A percentile compares a stretch with the other conserved stretches of the same genome.
Evolutionary conservation across 2,329 filamentous ascomycete species (phyloP).

Genomic region (Aphanocladium album): DNA sequence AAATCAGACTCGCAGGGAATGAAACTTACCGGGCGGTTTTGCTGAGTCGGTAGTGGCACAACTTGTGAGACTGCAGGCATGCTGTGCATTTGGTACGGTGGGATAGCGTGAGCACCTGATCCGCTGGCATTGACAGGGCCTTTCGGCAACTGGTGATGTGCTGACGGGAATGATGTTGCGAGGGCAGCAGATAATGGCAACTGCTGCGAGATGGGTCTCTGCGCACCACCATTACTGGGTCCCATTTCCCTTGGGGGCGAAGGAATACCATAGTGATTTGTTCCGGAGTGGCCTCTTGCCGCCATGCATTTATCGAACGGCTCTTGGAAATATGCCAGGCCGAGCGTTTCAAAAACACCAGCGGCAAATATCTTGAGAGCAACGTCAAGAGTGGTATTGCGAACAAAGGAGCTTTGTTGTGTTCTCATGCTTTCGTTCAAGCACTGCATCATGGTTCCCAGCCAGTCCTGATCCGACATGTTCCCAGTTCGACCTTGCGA

Average conservation of each 20-base stretch:
- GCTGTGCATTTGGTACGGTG: not conserved
- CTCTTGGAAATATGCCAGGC: not conserved
- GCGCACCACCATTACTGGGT: not conserved
- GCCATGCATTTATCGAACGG: not conserved
- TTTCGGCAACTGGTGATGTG: not conserved
- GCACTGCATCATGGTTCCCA: conserved; percentile 8
- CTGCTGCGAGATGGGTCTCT: not conserved
- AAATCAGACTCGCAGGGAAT: too few species aligned
- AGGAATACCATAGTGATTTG: not conserved
- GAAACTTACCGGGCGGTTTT: not conserved
- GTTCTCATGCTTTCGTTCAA: conserved; percentile 8
- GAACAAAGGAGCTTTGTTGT: not conserved
- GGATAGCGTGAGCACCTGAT: too few species aligned
- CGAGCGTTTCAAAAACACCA: not conserved
- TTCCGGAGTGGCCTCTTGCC: too few species aligned
- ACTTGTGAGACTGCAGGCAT: not conserved
- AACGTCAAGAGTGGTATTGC: conserved; percentile 3
- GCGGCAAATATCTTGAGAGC: not conserved
- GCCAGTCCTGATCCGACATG: conserved; percentile 4
- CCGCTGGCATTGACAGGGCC: not conserved
- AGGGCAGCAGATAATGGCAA: not conserved
- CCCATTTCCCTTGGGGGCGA: conserved; percentile 5
- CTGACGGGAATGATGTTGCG: not conserved
- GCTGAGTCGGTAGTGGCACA: not conserved
- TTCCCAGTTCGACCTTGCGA: not conserved